Base-by-base conservation (phyloP, 192 early-diverging fungal species). In the Coemansia sp. region DNA sequence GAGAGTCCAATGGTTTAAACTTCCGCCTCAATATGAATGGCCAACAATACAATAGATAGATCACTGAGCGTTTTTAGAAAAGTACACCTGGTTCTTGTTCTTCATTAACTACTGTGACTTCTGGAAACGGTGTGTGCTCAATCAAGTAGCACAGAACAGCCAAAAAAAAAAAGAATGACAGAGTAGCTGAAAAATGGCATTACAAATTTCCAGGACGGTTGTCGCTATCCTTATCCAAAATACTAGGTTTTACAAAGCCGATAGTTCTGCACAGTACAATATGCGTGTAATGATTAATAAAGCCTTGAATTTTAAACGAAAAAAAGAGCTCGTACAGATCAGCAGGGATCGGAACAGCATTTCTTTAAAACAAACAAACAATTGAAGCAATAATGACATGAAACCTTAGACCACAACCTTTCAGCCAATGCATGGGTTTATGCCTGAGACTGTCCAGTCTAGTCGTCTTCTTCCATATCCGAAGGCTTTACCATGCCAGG, bases 401-500 rank as follows among this genome's bases (percentile, higher is more conserved):
- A 32, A 2, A 32, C 32, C 32, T 4, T 32, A 4, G 4, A 32
- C 32, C 32, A 32, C 32, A 32, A 32, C 32, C 32, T 32, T 32
- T 32, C 32, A 2, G 32, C 32, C 32, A 32, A 32, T 2, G 32
- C 4, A 1, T 32, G 32, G 32, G 3, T 32, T 32, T 4, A 2
- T 32, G 32, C 32, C 32, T 32, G 32, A 32, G 32, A 32, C 32
- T 32, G 32, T 32, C 43, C 1, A 48, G 37, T 13, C 59, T 71
- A 80, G 58, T 81, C 76, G 60, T 82, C 75, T 52, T 82, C 80
- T 37, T 82, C 80, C 80, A 91, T 77, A 41, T 95, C 93, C n/a
- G 85, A 83, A 10, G 96, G 96, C 80, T 99, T 99, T 61, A 99
- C 85, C 91, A 99, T 93, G 55, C 97, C 97, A 6, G 97, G 97